Percentiles rank a stretch among this genome's conserved stretches.
These are phyloP conservation scores for Tylopilus intermedius DNA, from an alignment of 768 basidiomycete genomes.

Conservation along the genomic window DNA sequence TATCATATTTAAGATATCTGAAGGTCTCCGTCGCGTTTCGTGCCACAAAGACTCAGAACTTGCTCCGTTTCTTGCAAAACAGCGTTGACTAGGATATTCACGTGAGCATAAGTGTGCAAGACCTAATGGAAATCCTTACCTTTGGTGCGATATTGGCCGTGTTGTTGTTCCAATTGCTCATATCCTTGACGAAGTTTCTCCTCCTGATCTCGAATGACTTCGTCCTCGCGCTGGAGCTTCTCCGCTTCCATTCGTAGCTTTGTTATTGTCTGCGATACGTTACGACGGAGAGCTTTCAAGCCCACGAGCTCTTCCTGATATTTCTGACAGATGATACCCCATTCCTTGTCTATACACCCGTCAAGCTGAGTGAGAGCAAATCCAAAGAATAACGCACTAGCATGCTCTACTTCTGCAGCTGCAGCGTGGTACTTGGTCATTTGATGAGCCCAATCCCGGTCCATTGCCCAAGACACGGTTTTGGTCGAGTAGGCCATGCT, in stretches of 20 bases:
- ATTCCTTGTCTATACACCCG: slow-evolving; percentile 46
- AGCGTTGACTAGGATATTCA: slow-evolving; percentile 31
- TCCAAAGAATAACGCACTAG: slow-evolving; percentile 26
- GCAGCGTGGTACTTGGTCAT: slow-evolving; percentile 44
- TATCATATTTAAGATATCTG: neutral
- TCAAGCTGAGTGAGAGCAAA: neutral
- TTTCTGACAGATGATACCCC: slow-evolving; percentile 50
- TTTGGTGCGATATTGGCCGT: slow-evolving; percentile 38
- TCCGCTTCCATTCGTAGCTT: slow-evolving; percentile 37
- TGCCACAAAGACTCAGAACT: slow-evolving; percentile 41
- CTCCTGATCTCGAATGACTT: slow-evolving; percentile 39
- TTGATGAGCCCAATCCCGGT: slow-evolving; percentile 54
- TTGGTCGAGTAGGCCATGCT: slow-evolving; percentile 52
- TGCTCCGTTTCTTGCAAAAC: slow-evolving; percentile 43
- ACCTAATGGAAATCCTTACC: slow-evolving; percentile 24
- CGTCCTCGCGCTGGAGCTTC: slow-evolving; percentile 37
- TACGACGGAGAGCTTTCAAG: slow-evolving; percentile 51
- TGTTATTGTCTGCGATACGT: slow-evolving; percentile 42
- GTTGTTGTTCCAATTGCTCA: slow-evolving; percentile 38
- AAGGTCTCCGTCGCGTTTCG: slow-evolving; percentile 35
- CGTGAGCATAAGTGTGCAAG: slow-evolving; percentile 4
- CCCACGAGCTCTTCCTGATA: slow-evolving; percentile 62
- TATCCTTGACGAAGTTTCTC: slow-evolving; percentile 35
- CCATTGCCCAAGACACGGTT: slow-evolving; percentile 73
- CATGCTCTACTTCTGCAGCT: slow-evolving; percentile 37